Conservation (phyloP, 352 stramenopile species). For the Albugo laibachii region DNA sequence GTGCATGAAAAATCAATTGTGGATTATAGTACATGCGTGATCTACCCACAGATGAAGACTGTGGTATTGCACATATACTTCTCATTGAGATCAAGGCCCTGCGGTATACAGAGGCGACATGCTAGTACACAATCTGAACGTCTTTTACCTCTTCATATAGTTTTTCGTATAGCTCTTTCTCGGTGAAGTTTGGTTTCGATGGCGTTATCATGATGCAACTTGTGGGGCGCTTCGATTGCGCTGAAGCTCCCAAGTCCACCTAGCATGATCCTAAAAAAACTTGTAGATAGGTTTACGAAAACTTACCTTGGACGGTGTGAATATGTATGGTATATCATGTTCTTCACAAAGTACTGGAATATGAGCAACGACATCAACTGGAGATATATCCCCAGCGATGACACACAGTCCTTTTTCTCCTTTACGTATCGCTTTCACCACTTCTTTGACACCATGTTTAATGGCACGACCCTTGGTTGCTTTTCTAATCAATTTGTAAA, state of each 20-base stretch:
- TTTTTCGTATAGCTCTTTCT: slow-evolving; percentile 80
- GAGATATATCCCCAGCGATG: slow-evolving; percentile 98
- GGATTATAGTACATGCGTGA: too few relatives aligned
- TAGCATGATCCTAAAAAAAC: slow-evolving; percentile 10
- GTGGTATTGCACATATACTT: too few relatives aligned
- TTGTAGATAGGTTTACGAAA: neutral
- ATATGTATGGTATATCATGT: slow-evolving; percentile 97
- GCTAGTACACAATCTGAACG: slow-evolving; percentile 68
- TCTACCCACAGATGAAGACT: too few relatives aligned
- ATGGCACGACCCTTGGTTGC: slow-evolving; percentile 92
- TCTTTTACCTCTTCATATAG: slow-evolving; percentile 78
- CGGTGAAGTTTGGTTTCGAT: slow-evolving; percentile 81
- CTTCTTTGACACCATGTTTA: slow-evolving; percentile 98
- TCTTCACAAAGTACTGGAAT: slow-evolving; percentile 97
- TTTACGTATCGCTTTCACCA: slow-evolving; percentile 96
- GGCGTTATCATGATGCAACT: slow-evolving; percentile 95
- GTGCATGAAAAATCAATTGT: too few relatives aligned
- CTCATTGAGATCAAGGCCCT: too few relatives aligned
- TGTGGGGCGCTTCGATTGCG: slow-evolving; percentile 95
- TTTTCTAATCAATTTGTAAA: slow-evolving; percentile 90
- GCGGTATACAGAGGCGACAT: too few relatives aligned
- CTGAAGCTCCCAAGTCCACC: slow-evolving; percentile 88
- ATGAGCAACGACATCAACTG: slow-evolving; percentile 99
- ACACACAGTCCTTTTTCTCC: slow-evolving; percentile 96
- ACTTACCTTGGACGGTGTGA: slow-evolving; percentile 88